Evolutionary conservation across 495 filamentous ascomycete species (phyloP), one percentile per base, ranked within the genome.

Genomic region (Podospora conica): DNA sequence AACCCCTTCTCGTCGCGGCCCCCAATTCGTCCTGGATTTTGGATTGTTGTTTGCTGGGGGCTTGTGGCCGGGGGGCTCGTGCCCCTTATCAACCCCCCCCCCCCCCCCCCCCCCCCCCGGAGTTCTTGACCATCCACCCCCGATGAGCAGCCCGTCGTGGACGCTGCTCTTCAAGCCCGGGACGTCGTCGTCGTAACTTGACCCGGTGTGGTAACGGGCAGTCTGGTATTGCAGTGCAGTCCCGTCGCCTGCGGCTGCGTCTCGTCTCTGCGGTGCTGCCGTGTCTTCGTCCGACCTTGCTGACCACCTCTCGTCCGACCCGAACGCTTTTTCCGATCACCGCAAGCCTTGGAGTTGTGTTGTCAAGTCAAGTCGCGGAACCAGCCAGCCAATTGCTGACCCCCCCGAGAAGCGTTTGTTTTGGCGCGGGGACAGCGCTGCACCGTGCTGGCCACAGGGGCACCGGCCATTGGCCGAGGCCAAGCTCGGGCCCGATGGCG

Each of bases 401-500:
- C 40, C 40, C 25, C 40, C 40, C n/a, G 55, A 25, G 21, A 24
- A 23, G 21, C 21, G 21, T 18, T 57, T 25, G 55, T 18, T 57
- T 57, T 57, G 55, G 55, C 11, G 55, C 55, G 24, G 55, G 55
- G 21, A 57, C 9, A 57, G 24, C 55, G 21, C 55, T 22, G 55
- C 55, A 57, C 55, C 55, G 55, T 3, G 15, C 56, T 15, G 56
- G 56, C 56, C 56, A 27, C 28, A 48, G 40, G 40, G 18, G 40
- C 40, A 48, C n/a, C 40, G 18, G 40, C 40, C 40, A 48, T 48
- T 48, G 40, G 40, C 40, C 65, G 71, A 77, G 59, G 67, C 40
- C 40, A 48, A 48, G 40, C 40, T 48, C 40, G 40, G 40, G 40
- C 40, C 40, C 40, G 40, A 48, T 48, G 40, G 40, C 40, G 15